A percentile compares a stretch with the other conserved stretches of the same genome.
phyloP scores from a whole-genome alignment of 345 rosid species.

The Citrus unshiu region DNA sequence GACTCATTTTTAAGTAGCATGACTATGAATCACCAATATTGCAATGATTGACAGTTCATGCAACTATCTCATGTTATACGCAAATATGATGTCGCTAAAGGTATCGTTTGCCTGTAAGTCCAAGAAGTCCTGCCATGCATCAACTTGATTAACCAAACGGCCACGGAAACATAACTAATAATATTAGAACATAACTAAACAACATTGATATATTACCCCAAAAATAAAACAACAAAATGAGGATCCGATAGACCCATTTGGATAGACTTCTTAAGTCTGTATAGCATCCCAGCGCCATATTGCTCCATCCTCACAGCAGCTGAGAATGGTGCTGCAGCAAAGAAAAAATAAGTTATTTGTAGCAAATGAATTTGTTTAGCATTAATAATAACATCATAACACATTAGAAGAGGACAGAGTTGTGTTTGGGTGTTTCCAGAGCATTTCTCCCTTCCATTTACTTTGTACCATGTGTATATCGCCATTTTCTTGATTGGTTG shows the following conservation, averaged over 20 bases:
- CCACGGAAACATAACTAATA: not conserved
- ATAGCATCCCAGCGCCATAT: slow-evolving; percentile 93
- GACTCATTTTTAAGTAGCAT: not conserved
- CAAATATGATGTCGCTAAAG: not conserved
- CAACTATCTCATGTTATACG: not conserved
- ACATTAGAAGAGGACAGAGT: not conserved
- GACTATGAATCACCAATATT: not conserved
- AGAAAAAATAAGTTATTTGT: not conserved
- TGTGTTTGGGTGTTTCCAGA: too few relatives aligned
- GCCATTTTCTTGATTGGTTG: too few relatives aligned
- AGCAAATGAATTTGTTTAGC: not conserved
- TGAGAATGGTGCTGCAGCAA: slow-evolving; percentile 77
- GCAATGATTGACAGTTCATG: not conserved
- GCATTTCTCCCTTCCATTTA: too few relatives aligned
- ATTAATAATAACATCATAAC: not conserved
- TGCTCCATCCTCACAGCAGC: slow-evolving; percentile 92
- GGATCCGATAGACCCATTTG: not conserved
- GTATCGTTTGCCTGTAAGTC: not conserved
- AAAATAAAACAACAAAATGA: too few relatives aligned
- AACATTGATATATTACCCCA: not conserved
- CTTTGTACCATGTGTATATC: too few relatives aligned
- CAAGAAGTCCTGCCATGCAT: not conserved
- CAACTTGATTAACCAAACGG: not conserved
- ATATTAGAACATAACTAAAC: not conserved
- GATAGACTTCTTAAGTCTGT: slow-evolving; percentile 23